These are phyloP conservation scores for Arabidopsis lyrata DNA, from an alignment of 441 rosid species.

Conservation along the genomic window DNA sequence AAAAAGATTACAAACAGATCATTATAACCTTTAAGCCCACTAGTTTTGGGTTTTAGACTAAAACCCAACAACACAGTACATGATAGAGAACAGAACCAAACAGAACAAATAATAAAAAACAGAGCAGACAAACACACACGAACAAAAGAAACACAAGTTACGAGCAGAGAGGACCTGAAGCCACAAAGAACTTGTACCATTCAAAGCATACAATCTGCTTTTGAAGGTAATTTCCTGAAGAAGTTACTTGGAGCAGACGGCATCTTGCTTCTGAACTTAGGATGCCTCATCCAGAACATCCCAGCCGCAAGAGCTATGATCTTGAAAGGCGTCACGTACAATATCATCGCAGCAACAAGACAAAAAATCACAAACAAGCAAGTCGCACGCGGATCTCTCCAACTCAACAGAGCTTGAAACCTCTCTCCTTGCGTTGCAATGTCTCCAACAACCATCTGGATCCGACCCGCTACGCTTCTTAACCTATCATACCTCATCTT, in stretches of 20 bases:
- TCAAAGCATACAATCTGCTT: slow-evolving; percentile 79
- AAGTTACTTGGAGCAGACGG: slow-evolving; percentile 69
- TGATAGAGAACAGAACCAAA: neutral
- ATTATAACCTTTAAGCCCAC: slow-evolving; percentile 13
- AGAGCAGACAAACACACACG: slow-evolving; percentile 21
- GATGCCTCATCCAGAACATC: slow-evolving; percentile 66
- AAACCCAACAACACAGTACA: slow-evolving; percentile 7
- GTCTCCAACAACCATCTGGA: slow-evolving; percentile 74
- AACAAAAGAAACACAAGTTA: neutral
- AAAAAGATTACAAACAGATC: neutral
- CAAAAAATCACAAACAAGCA: slow-evolving; percentile 62
- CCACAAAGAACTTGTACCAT: neutral
- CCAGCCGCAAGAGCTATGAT: slow-evolving; percentile 58
- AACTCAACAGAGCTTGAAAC: slow-evolving; percentile 60
- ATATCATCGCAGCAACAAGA: slow-evolving; percentile 55
- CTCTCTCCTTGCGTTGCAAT: slow-evolving; percentile 74
- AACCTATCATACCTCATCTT: slow-evolving; percentile 76
- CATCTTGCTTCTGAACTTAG: slow-evolving; percentile 68
- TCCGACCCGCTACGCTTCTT: slow-evolving; percentile 72
- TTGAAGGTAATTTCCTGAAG: slow-evolving; percentile 64
- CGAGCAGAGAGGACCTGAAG: slow-evolving; percentile 1
- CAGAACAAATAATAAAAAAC: slow-evolving; percentile 2
- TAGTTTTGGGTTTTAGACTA: neutral
- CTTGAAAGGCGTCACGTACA: slow-evolving; percentile 70
- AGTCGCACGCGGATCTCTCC: slow-evolving; percentile 74